Evolutionary conservation across 2,329 filamentous ascomycete genomes (phyloP).

Genomic region (Arthrobotrys megalospora): DNA sequence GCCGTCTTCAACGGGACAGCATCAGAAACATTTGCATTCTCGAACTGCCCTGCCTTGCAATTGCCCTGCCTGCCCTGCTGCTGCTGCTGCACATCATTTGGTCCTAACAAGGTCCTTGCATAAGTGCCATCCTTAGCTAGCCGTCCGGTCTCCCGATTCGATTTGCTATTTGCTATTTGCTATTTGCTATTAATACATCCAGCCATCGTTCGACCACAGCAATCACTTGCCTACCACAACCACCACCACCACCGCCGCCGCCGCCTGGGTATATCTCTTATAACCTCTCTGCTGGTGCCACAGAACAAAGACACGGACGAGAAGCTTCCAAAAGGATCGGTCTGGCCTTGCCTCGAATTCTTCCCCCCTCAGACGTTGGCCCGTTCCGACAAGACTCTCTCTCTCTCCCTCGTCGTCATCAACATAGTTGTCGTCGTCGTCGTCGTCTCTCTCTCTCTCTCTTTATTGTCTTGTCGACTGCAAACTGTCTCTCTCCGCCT

Average conservation of each 20-base stretch:
- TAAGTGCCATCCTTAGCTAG: slow-evolving; percentile 24
- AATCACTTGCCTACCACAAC: too few relatives aligned
- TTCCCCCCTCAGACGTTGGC: background rate
- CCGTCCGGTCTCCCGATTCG: slow-evolving; percentile 40
- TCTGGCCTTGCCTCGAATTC: slow-evolving; percentile 33
- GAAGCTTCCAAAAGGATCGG: slow-evolving; percentile 49
- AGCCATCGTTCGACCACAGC: background rate
- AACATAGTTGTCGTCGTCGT: background rate
- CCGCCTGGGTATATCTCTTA: too few relatives aligned
- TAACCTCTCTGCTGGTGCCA: slow-evolving; percentile 24
- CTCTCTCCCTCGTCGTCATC: background rate
- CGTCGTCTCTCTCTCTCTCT: background rate
- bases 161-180: slow-evolving; percentile 11
- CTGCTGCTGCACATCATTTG: slow-evolving; percentile 32
- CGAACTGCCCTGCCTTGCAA: background rate
- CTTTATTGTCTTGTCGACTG: background rate
- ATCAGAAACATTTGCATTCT: background rate
- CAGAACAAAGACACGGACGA: slow-evolving; percentile 31
- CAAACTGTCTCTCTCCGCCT: slow-evolving; percentile 32
- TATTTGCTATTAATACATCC: slow-evolving; percentile 37
- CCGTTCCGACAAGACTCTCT: background rate
- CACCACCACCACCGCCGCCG: too few relatives aligned
- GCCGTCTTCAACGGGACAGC: slow-evolving; percentile 17
- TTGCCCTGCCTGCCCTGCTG: slow-evolving; percentile 3
- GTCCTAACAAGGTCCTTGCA: slow-evolving; percentile 20